Evolutionary conservation across 371 early-diverging fungal genomes (phyloP), one percentile per base, ranked within the genome.

Genomic region (Capillidium heterosporum): DNA sequence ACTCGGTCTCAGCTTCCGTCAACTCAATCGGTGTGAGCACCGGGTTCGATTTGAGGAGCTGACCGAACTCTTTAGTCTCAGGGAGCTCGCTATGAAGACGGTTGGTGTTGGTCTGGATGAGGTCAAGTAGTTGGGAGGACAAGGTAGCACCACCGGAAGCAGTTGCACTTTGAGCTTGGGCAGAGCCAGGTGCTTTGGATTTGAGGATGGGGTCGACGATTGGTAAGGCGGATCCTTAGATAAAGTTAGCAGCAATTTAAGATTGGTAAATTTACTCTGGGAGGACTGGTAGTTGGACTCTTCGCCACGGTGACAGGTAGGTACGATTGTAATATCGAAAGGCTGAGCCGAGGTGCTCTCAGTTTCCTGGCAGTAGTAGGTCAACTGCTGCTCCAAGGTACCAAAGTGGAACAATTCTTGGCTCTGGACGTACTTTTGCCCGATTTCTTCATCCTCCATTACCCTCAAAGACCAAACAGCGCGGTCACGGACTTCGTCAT

Each of bases 401-500:
- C 85, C 76, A 64, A 91, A 81, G 48, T 32, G 59, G 29, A 50
- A 39, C 4, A 48, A 26, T 62, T 59, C 63, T 75, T 75, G 82
- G 69, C 81, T 81, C 42, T 74, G 69, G 47, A 83, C 68, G 46
- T 82, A 84, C 48, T 71, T 66, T 58, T 77, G 71, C 13, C 78
- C 74, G 13, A 69, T 52, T 7, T 58, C 61, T 17, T 78, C 79
- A 58, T 77, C 74, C 32, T 80, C 77, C 62, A 91, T 77, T 31
- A 93, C 75, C 17, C 77, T 72, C 58, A 98, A 68, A 60, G 82
- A 89, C 76, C 95, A 73, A 1, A 89, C 84, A 26, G 96, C 93
- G 55, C 97, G 82, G 65, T 98, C 98, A 58, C 98, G 87, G 24
- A 96, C 96, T 67, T 98, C 97, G 67, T 96, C 96, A 67, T 98